phyloP scores from a whole-genome alignment of 2,329 filamentous ascomycete genomes.

The Stagonosporopsis cucurbitacearum region DNA sequence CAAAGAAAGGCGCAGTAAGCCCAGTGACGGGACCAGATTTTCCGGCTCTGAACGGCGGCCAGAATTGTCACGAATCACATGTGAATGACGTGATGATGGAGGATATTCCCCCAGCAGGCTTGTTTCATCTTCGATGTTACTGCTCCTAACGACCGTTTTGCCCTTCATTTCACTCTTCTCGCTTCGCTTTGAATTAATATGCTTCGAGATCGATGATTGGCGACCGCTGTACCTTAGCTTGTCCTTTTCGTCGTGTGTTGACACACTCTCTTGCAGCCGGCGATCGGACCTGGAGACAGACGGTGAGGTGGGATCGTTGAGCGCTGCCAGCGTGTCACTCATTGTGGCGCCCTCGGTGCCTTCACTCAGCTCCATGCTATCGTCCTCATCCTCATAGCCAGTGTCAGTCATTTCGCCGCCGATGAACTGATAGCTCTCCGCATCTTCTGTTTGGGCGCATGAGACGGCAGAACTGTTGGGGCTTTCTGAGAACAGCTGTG shows the following conservation, averaged over 20 bases:
- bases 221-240: neutral
- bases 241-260: slow-evolving; percentile 5
- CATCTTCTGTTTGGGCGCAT: neutral
- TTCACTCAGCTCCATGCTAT: slow-evolving; percentile 27
- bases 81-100: neutral
- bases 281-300: neutral
- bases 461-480: neutral
- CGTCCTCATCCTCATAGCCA: slow-evolving; percentile 28
- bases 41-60: neutral
- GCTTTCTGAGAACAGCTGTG: neutral
- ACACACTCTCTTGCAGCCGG: slow-evolving; percentile 4
- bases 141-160: too few species aligned
- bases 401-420: slow-evolving; percentile 16
- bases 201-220: neutral
- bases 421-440: neutral
- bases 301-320: neutral
- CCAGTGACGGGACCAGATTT: neutral
- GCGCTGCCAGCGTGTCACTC: neutral
- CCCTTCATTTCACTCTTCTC: neutral
- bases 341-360: neutral
- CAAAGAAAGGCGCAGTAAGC: neutral
- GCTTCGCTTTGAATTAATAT: neutral
- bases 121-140: neutral
- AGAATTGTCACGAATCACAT: neutral
- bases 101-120: neutral